These are phyloP conservation scores for Pneumocystis jirovecii DNA, from an alignment of 1,139 yeast species.

Conservation along the genomic window DNA sequence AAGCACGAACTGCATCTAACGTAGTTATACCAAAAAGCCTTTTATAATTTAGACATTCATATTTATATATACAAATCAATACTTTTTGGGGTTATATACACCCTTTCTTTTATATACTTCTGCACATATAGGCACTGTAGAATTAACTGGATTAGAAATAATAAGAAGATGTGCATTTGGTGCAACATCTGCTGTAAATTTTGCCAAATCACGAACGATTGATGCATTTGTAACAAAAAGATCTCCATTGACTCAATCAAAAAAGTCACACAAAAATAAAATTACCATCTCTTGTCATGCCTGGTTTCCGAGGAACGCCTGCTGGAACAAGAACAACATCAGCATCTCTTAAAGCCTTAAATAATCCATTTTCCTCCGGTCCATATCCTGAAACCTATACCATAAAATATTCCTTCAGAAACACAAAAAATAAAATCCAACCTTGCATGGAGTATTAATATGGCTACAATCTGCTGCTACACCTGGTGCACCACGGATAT, in stretches of 20 bases:
- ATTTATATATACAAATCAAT: not conserved
- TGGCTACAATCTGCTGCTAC: conserved; percentile 94
- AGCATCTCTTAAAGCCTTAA: conserved; percentile 59
- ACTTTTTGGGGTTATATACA: conserved; percentile 70
- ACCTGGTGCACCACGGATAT: conserved; percentile 88
- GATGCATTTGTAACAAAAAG: conserved; percentile 95
- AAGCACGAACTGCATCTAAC: conserved; percentile 83
- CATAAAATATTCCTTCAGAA: not conserved
- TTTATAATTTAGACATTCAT: not conserved
- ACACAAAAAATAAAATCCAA: conserved; percentile 20
- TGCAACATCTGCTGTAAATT: conserved; percentile 69
- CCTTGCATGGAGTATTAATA: conserved; percentile 77
- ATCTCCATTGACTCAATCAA: conserved; percentile 28
- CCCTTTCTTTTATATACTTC: conserved; percentile 79
- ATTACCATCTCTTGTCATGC: conserved; percentile 60
- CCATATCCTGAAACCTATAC: conserved; percentile 46
- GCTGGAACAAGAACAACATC: conserved; percentile 93
- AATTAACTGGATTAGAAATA: conserved; percentile 95
- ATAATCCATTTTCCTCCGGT: conserved; percentile 68
- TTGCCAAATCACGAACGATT: conserved; percentile 81
- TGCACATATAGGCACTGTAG: conserved; percentile 95
- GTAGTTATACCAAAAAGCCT: conserved; percentile 93
- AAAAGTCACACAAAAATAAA: not conserved
- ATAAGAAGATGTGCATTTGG: conserved; percentile 81
- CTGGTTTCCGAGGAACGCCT: conserved; percentile 99